phyloP scores from a whole-genome alignment of 139 green algal genomes.

The Eudorina sp. region DNA sequence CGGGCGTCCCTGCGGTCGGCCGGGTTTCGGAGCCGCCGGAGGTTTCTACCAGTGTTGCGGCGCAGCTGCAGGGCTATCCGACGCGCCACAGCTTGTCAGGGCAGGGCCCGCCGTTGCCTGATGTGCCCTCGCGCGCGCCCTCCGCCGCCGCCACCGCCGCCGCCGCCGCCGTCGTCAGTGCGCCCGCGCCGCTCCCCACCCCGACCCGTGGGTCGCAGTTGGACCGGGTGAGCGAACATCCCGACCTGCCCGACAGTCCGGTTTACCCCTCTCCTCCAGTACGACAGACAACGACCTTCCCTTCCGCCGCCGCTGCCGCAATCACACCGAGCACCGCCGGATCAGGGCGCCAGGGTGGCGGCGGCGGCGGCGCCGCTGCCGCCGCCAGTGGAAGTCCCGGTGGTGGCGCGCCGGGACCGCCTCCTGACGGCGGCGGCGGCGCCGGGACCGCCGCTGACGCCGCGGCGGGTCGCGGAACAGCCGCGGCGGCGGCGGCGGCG shows the following conservation, averaged over 20 bases:
- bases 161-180: too few species aligned
- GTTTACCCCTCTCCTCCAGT: not conserved
- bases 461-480: too few species aligned
- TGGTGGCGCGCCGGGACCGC: not conserved
- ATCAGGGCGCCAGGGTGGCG: not conserved
- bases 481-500: not conserved
- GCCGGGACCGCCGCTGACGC: too few species aligned
- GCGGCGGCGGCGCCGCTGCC: too few species aligned
- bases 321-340: not conserved
- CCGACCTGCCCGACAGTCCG: not conserved
- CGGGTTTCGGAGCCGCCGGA: too few species aligned
- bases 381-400: not conserved
- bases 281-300: not conserved
- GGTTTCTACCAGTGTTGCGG: too few species aligned
- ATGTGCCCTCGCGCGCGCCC: too few species aligned
- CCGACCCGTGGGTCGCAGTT: not conserved
- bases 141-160: too few species aligned
- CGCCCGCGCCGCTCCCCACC: not conserved
- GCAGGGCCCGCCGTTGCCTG: too few species aligned
- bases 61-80: too few species aligned
- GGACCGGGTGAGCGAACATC: slow-evolving; percentile 3
- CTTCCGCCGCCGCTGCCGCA: not conserved
- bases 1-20: not conserved
- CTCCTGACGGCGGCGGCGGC: not conserved
- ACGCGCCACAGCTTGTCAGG: too few species aligned